phyloP scores from a whole-genome alignment of 1,284 basidiomycete species.

The Ceratobasidium theobromae region DNA sequence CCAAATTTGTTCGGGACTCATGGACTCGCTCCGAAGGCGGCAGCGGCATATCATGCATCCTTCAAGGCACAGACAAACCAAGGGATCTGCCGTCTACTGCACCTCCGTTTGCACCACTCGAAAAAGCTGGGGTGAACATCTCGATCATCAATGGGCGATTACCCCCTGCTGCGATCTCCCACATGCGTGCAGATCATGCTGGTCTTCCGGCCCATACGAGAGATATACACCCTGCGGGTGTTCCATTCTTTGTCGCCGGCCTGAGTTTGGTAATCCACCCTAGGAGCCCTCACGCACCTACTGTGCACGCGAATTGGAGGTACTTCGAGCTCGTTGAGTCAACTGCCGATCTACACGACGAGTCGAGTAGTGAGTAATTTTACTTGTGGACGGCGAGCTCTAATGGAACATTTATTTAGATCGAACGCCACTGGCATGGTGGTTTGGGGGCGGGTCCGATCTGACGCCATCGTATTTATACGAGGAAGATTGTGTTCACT shows the following conservation, averaged over 20 bases:
- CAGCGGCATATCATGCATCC: constrained; percentile 84
- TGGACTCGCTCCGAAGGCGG: constrained; percentile 88
- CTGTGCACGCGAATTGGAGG: constrained; percentile 96
- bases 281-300: constrained; percentile 85
- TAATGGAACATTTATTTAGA: background rate
- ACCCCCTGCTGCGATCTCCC: constrained; percentile 83
- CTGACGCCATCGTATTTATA: constrained; percentile 94
- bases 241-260: constrained; percentile 95
- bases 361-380: constrained; percentile 37
- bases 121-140: constrained; percentile 97
- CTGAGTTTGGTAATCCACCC: constrained; percentile 93
- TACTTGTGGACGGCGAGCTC: background rate
- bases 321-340: constrained; percentile 86
- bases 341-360: constrained; percentile 44
- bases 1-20: constrained; percentile 80
- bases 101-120: constrained; percentile 54
- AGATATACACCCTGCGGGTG: constrained; percentile 49
- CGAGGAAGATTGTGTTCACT: constrained; percentile 83
- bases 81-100: constrained; percentile 31
- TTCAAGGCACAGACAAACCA: constrained; percentile 60
- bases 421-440: constrained; percentile 79
- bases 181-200: constrained; percentile 92
- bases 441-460: constrained; percentile 98
- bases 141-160: constrained; percentile 88
- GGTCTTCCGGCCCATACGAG: constrained; percentile 62